Conservation (phyloP, 805 yeast genomes). For the Jamesozyma piceae region DNA sequence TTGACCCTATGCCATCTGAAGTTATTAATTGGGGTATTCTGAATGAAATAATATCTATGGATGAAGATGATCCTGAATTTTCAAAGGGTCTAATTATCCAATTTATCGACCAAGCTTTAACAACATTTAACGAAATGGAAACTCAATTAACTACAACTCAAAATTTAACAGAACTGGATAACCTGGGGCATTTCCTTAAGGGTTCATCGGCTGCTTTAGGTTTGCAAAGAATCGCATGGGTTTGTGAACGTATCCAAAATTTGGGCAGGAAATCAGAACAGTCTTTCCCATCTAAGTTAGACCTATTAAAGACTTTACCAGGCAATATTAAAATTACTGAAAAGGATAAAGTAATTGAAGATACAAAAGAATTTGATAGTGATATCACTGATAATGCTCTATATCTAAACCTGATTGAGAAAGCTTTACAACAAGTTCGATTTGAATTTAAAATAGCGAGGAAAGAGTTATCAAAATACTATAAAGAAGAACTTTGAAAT, state of each 20-base stretch:
- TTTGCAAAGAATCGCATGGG: slow-evolving; percentile 64
- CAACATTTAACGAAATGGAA: slow-evolving; percentile 67
- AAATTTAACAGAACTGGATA: slow-evolving; percentile 50
- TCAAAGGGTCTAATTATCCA: slow-evolving; percentile 68
- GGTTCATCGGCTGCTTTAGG: slow-evolving; percentile 96
- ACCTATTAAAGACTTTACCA: slow-evolving; percentile 8
- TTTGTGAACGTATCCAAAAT: slow-evolving; percentile 91
- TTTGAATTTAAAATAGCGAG: slow-evolving; percentile 39
- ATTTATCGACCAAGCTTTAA: slow-evolving; percentile 80
- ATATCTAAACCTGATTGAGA: slow-evolving; percentile 36
- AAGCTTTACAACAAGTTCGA: slow-evolving; percentile 41
- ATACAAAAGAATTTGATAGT: slow-evolving; percentile 8
- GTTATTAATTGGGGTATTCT: slow-evolving; percentile 83
- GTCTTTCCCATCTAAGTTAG: slow-evolving; percentile 11
- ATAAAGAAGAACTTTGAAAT: slow-evolving; percentile 27
- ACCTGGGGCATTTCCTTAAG: slow-evolving; percentile 84
- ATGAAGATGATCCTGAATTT: slow-evolving; percentile 92
- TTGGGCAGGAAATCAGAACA: slow-evolving; percentile 46
- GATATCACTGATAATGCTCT: slow-evolving; percentile 25
- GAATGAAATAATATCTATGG: slow-evolving; percentile 85
- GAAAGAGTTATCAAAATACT: slow-evolving; percentile 39
- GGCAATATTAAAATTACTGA: slow-evolving; percentile 9
- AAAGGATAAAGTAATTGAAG: slow-evolving; percentile 4
- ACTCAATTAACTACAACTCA: slow-evolving; percentile 31
- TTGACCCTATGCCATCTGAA: slow-evolving; percentile 36